A percentile compares a stretch with the other conserved stretches of the same genome.
Conservation (phyloP, 192 early-diverging fungal genomes). For the Entomortierella beljakovae region DNA sequence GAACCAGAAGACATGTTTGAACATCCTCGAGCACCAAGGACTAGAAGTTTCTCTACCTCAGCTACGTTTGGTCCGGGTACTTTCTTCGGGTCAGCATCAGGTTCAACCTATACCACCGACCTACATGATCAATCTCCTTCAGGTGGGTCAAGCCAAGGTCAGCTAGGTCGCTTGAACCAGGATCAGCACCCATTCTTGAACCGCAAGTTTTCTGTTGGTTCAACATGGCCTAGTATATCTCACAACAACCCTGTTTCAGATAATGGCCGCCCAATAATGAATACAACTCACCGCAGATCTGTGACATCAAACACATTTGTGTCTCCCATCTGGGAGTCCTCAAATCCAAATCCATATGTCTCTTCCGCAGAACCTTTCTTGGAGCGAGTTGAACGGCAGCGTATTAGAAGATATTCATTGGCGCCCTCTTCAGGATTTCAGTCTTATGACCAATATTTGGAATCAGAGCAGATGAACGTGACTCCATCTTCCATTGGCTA, state of each 20-base stretch:
- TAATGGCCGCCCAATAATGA: background rate
- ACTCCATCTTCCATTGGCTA: background rate
- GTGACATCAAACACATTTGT: constrained; percentile 17
- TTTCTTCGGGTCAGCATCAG: constrained; percentile 10
- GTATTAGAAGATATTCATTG: constrained; percentile 28
- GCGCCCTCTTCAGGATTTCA: constrained; percentile 47
- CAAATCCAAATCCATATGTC: background rate
- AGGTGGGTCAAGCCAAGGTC: background rate
- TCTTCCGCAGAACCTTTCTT: background rate
- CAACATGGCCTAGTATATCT: constrained; percentile 25
- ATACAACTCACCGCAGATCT: constrained; percentile 27
- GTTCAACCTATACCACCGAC: constrained; percentile 1
- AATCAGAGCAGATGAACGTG: constrained; percentile 13
- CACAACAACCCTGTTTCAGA: background rate
- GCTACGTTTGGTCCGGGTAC: constrained; percentile 42
- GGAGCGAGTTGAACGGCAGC: constrained; percentile 9
- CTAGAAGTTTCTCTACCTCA: constrained; percentile 45
- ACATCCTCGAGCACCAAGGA: constrained; percentile 23
- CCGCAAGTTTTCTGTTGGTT: constrained; percentile 16
- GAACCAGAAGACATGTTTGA: constrained; percentile 33
- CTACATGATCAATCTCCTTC: constrained; percentile 10
- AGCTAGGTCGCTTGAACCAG: constrained; percentile 7
- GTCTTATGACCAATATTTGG: constrained; percentile 37
- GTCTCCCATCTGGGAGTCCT: constrained; percentile 38
- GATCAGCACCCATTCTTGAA: constrained; percentile 9